Percentiles rank a stretch among this genome's conserved stretches.
Conservation (phyloP, 2,329 filamentous ascomycete genomes). For the Arthrobotrys entomopaga region DNA sequence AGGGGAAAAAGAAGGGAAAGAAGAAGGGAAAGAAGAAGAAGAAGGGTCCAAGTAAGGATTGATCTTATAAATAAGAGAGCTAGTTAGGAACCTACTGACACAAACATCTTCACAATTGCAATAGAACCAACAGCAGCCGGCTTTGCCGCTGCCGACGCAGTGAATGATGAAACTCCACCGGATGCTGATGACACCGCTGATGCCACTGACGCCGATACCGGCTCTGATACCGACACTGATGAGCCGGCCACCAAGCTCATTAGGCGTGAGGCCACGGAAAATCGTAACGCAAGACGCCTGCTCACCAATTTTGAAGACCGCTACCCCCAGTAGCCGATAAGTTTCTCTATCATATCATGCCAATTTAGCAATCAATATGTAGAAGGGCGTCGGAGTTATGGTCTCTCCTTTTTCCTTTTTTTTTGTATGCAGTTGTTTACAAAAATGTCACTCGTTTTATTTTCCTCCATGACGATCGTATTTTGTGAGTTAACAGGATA, state of each 20-base stretch:
- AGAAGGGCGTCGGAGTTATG: too few species aligned
- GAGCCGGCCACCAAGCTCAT: not conserved
- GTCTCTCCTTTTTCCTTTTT: too few species aligned
- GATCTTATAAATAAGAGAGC: not conserved
- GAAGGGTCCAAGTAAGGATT: slow-evolving; percentile 2
- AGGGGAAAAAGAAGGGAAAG: slow-evolving; percentile 3
- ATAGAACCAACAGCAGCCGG: not conserved
- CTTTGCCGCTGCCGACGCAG: not conserved
- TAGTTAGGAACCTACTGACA: not conserved
- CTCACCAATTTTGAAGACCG: too few species aligned
- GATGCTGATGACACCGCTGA: not conserved
- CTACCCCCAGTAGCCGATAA: too few species aligned
- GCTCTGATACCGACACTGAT: not conserved
- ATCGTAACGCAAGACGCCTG: too few species aligned
- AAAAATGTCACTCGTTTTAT: too few species aligned
- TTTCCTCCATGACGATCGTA: too few species aligned
- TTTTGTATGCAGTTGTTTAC: too few species aligned
- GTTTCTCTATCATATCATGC: too few species aligned
- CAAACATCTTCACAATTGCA: not conserved
- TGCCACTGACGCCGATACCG: not conserved
- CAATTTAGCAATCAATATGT: too few species aligned
- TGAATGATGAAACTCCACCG: not conserved
- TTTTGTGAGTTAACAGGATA: too few species aligned
- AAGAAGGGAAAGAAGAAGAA: slow-evolving; percentile 8
- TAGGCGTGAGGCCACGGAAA: not conserved